Percentiles rank a stretch among this genome's conserved stretches.
Conservation (phyloP, 108 stramenopile genomes). For the Craspedostauros australis region DNA sequence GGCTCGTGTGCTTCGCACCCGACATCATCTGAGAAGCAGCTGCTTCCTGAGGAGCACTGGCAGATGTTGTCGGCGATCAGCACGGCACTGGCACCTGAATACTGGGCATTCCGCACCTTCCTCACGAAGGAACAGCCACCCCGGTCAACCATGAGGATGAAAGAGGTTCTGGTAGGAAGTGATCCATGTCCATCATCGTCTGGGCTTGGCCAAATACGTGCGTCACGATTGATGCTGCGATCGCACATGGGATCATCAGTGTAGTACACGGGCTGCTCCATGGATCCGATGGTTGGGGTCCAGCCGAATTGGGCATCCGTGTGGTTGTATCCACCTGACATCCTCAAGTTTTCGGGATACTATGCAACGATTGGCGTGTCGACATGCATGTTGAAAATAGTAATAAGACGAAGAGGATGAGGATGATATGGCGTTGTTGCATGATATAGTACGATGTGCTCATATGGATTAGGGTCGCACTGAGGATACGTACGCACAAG, state of each 20-base stretch:
- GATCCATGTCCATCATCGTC: conserved; percentile 42
- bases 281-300: conserved; percentile 89
- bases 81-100: conserved; percentile 82
- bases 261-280: conserved; percentile 81
- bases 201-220: conserved; percentile 55
- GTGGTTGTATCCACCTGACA: conserved; percentile 88
- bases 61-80: conserved; percentile 91
- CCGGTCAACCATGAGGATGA: conserved; percentile 92
- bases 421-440: too few species aligned
- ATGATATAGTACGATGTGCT: too few species aligned
- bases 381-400: too few species aligned
- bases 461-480: too few species aligned
- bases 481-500: too few species aligned
- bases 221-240: conserved; percentile 36
- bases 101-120: conserved; percentile 87
- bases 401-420: too few species aligned
- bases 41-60: conserved; percentile 48
- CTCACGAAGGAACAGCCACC: conserved; percentile 90
- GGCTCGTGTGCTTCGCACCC: conserved; percentile 76
- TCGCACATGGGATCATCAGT: conserved; percentile 70
- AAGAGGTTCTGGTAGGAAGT: conserved; percentile 67
- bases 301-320: conserved; percentile 88
- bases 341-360: too few species aligned
- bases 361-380: too few species aligned
- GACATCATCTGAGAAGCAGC: conserved; percentile 15